Evolutionary conservation across 2,329 filamentous ascomycete species (phyloP).

Genomic region (Cladosporium halotolerans): DNA sequence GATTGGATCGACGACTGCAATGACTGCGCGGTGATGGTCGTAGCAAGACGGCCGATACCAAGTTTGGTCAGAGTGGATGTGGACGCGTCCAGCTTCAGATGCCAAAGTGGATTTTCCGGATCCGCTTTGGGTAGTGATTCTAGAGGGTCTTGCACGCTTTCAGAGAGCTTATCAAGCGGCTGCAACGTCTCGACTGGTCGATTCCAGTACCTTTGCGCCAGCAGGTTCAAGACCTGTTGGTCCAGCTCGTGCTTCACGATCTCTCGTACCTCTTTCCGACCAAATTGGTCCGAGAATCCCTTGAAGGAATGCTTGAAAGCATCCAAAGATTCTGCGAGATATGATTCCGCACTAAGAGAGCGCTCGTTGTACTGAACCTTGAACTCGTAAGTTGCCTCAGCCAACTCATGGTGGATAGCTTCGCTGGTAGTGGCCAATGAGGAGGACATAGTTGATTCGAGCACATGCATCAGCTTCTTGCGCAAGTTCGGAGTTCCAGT

Average conservation of each 20-base stretch:
- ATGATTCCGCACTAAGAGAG: constrained; percentile 89
- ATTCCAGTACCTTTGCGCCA: constrained; percentile 96
- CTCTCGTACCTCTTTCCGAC: constrained; percentile 79
- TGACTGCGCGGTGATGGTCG: constrained; percentile 81
- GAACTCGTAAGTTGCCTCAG: constrained; percentile 96
- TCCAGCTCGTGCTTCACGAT: constrained; percentile 89
- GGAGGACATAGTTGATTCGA: constrained; percentile 94
- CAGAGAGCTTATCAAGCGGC: constrained; percentile 30
- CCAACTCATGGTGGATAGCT: constrained; percentile 87
- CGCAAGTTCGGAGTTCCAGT: constrained; percentile 82
- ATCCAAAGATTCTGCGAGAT: constrained; percentile 89
- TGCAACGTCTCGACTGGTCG: constrained; percentile 83
- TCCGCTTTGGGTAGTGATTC: constrained; percentile 79
- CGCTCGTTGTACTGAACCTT: constrained; percentile 99
- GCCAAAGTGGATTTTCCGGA: constrained; percentile 82
- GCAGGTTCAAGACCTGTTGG: constrained; percentile 85
- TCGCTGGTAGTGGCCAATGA: constrained; percentile 85
- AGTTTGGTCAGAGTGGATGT: constrained; percentile 86
- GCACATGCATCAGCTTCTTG: constrained; percentile 93
- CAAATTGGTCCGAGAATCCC: constrained; percentile 83
- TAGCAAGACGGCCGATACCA: constrained; percentile 86
- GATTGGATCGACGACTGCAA: constrained; percentile 77
- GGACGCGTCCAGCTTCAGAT: constrained; percentile 86
- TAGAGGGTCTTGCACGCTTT: constrained; percentile 26
- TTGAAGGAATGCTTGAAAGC: constrained; percentile 98